Percentiles rank a stretch among this genome's conserved stretches.
Evolutionary conservation across 2,329 filamentous ascomycete species (phyloP).

Genomic region (Bipolaris bicolor): DNA sequence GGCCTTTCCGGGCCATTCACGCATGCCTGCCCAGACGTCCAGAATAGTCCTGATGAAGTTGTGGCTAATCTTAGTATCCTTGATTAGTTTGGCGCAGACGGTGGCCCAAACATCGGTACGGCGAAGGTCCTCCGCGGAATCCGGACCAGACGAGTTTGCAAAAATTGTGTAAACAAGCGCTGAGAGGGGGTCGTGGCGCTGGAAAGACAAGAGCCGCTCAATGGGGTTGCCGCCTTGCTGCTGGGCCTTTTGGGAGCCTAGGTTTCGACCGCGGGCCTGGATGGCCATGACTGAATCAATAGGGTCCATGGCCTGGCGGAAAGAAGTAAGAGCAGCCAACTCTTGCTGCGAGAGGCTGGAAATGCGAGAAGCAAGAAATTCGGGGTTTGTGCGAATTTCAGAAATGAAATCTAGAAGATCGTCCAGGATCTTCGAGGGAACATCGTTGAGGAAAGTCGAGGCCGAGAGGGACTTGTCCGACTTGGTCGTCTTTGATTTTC

Average conservation of each 20-base stretch:
- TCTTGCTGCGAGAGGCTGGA: slow-evolving; percentile 76
- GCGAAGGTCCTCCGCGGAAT: slow-evolving; percentile 79
- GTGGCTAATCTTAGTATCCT: slow-evolving; percentile 74
- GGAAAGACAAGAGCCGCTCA: slow-evolving; percentile 84
- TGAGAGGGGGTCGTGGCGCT: slow-evolving; percentile 84
- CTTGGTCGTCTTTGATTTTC: slow-evolving; percentile 44
- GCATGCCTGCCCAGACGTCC: slow-evolving; percentile 84
- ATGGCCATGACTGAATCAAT: slow-evolving; percentile 83
- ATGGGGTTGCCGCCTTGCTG: slow-evolving; percentile 68
- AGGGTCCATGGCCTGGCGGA: slow-evolving; percentile 78
- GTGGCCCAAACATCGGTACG: slow-evolving; percentile 88
- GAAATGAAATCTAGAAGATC: slow-evolving; percentile 80
- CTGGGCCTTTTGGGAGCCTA: slow-evolving; percentile 56
- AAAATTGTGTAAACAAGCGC: slow-evolving; percentile 87
- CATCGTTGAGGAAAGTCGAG: slow-evolving; percentile 64
- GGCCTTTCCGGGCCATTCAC: slow-evolving; percentile 86
- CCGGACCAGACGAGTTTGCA: slow-evolving; percentile 81
- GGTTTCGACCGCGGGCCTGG: slow-evolving; percentile 60
- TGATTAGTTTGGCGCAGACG: slow-evolving; percentile 81
- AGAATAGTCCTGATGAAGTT: slow-evolving; percentile 83
- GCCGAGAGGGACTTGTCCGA: slow-evolving; percentile 54
- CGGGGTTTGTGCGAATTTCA: slow-evolving; percentile 81
- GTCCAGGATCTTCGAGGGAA: slow-evolving; percentile 76
- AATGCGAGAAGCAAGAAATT: slow-evolving; percentile 85
- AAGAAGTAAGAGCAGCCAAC: slow-evolving; percentile 76